Evolutionary conservation across 2,329 filamentous ascomycete genomes (phyloP).

Genomic region (Fusarium oxysporum): DNA sequence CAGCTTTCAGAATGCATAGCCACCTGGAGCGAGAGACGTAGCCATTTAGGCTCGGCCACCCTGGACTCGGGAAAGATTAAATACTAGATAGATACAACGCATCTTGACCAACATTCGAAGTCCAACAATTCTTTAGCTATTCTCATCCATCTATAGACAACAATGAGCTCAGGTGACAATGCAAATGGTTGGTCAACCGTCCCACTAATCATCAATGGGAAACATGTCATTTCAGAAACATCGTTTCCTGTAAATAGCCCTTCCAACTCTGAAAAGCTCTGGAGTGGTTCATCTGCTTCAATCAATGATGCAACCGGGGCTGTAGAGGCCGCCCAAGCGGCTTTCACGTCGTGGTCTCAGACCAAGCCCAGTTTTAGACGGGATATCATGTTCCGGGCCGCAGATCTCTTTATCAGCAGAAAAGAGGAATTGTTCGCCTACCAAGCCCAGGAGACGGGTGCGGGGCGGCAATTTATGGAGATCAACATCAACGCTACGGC

Average conservation of each 20-base stretch:
- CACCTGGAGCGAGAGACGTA: too few species aligned
- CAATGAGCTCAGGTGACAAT: not conserved
- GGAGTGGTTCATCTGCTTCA: not conserved
- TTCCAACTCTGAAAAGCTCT: not conserved
- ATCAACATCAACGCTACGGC: slow-evolving; percentile 52
- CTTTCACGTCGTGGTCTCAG: not conserved
- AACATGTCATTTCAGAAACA: not conserved
- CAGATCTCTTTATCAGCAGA: slow-evolving; percentile 69
- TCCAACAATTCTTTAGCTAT: not conserved
- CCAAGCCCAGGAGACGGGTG: slow-evolving; percentile 64
- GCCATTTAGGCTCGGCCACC: not conserved
- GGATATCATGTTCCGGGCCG: slow-evolving; percentile 40
- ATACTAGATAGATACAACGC: not conserved
- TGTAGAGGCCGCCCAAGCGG: not conserved
- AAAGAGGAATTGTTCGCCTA: slow-evolving; percentile 69
- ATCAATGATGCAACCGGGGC: not conserved
- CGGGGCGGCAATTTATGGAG: slow-evolving; percentile 50
- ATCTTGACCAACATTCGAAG: not conserved
- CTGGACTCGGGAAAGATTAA: not conserved
- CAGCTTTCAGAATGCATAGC: not conserved
- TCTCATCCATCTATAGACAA: not conserved
- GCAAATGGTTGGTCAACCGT: not conserved
- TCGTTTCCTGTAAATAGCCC: not conserved
- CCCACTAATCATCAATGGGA: not conserved
- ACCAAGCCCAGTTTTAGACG: not conserved